A percentile compares a stretch with the other conserved stretches of the same genome.
These are phyloP conservation scores for Chlorella variabilis DNA, from an alignment of 163 green algal species.

Conservation along the genomic window DNA sequence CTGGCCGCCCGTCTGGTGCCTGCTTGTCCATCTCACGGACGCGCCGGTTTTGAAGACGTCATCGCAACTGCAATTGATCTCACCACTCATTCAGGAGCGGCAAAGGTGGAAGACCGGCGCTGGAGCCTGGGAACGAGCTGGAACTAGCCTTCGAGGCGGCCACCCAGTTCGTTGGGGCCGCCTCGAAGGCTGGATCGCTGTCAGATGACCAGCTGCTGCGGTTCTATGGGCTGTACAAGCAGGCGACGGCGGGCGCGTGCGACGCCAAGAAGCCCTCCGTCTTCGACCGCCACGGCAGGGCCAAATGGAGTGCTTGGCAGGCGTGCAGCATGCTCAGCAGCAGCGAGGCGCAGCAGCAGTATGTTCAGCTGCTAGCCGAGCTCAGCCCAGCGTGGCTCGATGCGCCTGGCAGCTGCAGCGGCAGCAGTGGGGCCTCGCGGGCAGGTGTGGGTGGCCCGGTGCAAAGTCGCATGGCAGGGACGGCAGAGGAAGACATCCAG, in stretches of 20 bases:
- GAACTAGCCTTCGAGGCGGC: conserved; percentile 50
- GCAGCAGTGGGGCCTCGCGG: not conserved
- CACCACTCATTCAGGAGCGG: too few species aligned
- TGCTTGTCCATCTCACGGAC: too few species aligned
- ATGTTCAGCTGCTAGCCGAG: conserved; percentile 31
- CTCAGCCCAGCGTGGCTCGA: conserved; percentile 2
- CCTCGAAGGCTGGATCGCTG: not conserved
- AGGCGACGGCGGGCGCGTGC: conserved; percentile 63
- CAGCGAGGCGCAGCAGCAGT: conserved; percentile 19
- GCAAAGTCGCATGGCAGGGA: conserved; percentile 37
- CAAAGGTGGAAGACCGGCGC: too few species aligned
- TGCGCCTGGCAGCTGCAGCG: not conserved
- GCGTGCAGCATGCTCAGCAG: not conserved
- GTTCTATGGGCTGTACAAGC: conserved; percentile 68
- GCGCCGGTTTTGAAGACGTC: too few species aligned
- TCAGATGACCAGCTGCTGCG: conserved; percentile 15
- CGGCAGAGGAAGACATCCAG: conserved; percentile 27
- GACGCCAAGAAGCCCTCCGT: conserved; percentile 52
- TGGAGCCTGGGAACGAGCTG: too few species aligned
- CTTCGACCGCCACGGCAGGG: conserved; percentile 56
- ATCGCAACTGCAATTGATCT: too few species aligned
- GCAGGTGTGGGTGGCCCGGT: conserved; percentile 36
- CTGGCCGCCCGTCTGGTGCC: too few species aligned
- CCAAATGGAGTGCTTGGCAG: conserved; percentile 67
- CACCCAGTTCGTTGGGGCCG: conserved; percentile 25